Evolutionary conservation across 768 basidiomycete genomes (phyloP).

Genomic region (Kwoniella dejecticola): DNA sequence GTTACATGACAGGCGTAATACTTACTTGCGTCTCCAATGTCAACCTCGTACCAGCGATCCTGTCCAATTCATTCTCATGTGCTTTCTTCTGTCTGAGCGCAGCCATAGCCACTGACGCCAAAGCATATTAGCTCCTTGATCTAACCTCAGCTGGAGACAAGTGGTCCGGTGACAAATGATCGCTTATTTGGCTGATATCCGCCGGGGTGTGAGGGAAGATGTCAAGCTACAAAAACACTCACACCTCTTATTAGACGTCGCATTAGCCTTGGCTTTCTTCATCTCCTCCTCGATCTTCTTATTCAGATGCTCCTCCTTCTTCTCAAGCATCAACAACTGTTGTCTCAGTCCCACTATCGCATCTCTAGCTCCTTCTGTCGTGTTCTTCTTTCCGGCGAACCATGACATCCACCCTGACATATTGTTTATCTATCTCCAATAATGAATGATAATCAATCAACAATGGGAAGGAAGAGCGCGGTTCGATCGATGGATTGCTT

Average conservation of each 20-base stretch:
- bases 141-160: too few species aligned
- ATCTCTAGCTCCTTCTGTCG: constrained; percentile 81
- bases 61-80: constrained; percentile 80
- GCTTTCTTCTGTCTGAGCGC: constrained; percentile 93
- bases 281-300: constrained; percentile 95
- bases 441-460: too few species aligned
- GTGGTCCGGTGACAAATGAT: too few species aligned
- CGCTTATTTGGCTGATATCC: too few species aligned
- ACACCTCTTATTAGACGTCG: constrained; percentile 91
- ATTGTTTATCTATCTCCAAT: constrained; percentile 18
- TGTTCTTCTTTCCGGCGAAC: constrained; percentile 71
- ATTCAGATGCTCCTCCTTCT: constrained; percentile 96
- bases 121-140: too few species aligned
- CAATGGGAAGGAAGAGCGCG: too few species aligned
- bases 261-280: constrained; percentile 88
- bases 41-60: constrained; percentile 77
- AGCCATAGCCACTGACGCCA: constrained; percentile 72
- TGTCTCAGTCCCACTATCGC: constrained; percentile 91
- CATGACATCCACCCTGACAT: constrained; percentile 74
- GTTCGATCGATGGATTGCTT: neutral
- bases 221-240: constrained; percentile 54
- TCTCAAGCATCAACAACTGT: constrained; percentile 95
- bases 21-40: constrained; percentile 84
- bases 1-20: too few species aligned
- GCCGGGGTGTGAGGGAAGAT: too few species aligned